Conservation (phyloP, 805 yeast species). For the Pichia pseudocactophila region DNA sequence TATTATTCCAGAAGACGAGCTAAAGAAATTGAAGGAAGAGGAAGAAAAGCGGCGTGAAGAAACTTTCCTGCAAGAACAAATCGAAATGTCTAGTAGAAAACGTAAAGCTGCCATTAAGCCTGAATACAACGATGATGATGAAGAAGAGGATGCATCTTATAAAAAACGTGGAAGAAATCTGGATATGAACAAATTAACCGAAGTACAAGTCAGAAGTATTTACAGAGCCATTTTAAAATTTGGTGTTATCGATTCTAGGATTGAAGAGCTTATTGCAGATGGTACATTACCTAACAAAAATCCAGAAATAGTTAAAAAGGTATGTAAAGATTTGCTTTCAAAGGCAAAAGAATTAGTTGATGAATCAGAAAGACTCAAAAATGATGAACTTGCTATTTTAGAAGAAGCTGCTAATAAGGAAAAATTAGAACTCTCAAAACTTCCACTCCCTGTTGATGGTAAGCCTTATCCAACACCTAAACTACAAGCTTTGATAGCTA, state of each 20-base stretch:
- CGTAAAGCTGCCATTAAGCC: constrained; percentile 58
- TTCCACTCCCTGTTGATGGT: constrained; percentile 24
- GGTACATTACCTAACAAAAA: constrained; percentile 82
- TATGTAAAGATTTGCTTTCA: constrained; percentile 63
- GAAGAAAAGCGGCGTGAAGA: constrained; percentile 85
- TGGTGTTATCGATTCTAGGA: constrained; percentile 68
- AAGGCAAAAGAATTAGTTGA: constrained; percentile 53
- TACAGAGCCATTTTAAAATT: constrained; percentile 73
- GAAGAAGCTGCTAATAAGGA: constrained; percentile 54
- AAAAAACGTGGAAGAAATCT: constrained; percentile 30
- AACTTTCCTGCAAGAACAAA: constrained; percentile 77
- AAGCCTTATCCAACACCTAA: constrained; percentile 25
- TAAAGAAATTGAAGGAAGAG: constrained; percentile 80
- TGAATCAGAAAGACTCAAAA: constrained; percentile 57
- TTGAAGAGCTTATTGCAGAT: constrained; percentile 84
- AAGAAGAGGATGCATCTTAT: constrained; percentile 28
- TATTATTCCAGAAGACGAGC: constrained; percentile 91
- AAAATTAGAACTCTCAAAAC: constrained; percentile 30
- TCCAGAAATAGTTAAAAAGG: constrained; percentile 65
- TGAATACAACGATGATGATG: constrained; percentile 28
- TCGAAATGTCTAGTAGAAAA: constrained; percentile 77
- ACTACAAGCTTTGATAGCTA: constrained; percentile 33
- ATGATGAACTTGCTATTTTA: constrained; percentile 43
- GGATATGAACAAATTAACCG: constrained; percentile 52
- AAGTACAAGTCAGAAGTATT: constrained; percentile 77